Conservation (phyloP, 768 basidiomycete species). For the Termitomyces sp. region DNA sequence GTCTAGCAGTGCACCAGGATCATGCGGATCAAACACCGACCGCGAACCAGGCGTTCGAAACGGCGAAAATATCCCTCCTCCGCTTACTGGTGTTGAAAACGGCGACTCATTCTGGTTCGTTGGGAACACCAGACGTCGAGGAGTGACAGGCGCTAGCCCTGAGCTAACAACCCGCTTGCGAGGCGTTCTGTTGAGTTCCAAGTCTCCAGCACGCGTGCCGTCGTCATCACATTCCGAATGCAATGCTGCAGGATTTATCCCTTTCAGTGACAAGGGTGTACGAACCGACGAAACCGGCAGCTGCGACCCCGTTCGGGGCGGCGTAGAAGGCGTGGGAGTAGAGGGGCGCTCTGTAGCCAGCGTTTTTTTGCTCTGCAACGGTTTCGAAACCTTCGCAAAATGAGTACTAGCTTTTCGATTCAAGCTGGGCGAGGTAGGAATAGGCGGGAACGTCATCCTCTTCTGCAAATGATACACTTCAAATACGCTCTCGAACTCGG, state of each 20-base stretch:
- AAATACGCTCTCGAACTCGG: slow-evolving; percentile 6
- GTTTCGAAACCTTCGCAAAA: slow-evolving; percentile 15
- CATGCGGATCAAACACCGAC: slow-evolving; percentile 63
- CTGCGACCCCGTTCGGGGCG: slow-evolving; percentile 14
- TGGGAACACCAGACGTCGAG: slow-evolving; percentile 31
- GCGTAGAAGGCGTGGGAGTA: slow-evolving; percentile 15
- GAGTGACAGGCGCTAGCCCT: slow-evolving; percentile 28
- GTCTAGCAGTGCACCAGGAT: slow-evolving; percentile 60
- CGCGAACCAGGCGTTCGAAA: slow-evolving; percentile 48
- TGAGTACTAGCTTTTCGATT: slow-evolving; percentile 25
- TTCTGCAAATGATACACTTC: slow-evolving; percentile 23
- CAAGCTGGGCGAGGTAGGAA: slow-evolving; percentile 42
- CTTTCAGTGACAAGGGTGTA: slow-evolving; percentile 17
- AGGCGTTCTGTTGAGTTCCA: slow-evolving; percentile 30
- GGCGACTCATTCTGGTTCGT: slow-evolving; percentile 31
- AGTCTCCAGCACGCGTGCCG: slow-evolving; percentile 10
- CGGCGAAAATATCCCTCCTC: slow-evolving; percentile 24
- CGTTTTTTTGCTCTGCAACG: slow-evolving; percentile 3
- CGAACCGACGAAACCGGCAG: slow-evolving; percentile 19
- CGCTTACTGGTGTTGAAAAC: slow-evolving; percentile 30
- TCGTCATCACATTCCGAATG: slow-evolving; percentile 14
- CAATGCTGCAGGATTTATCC: slow-evolving; percentile 28
- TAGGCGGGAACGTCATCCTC: slow-evolving; percentile 30
- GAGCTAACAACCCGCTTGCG: slow-evolving; percentile 25
- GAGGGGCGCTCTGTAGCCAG: slow-evolving; percentile 7